phyloP scores from a whole-genome alignment of 1,139 yeast species.

The Hemisphaericaspora subhashii region DNA sequence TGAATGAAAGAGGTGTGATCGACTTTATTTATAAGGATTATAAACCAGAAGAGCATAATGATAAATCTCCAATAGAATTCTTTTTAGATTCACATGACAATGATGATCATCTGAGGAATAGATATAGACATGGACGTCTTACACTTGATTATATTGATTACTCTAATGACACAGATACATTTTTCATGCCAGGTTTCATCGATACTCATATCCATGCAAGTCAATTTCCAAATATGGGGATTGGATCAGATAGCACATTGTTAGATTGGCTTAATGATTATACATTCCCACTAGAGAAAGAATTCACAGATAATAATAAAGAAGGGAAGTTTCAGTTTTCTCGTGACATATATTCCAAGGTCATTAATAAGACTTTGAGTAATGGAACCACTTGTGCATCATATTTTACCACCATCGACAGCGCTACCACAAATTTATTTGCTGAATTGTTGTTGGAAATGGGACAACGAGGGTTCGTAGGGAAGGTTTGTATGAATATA shows the following conservation, averaged over 20 bases:
- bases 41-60: conserved; percentile 10
- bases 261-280: conserved; percentile 85
- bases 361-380: conserved; percentile 63
- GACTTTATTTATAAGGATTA: conserved; percentile 28
- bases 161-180: conserved; percentile 32
- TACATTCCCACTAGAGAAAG: conserved; percentile 84
- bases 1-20: conserved; percentile 29
- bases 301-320: conserved; percentile 30
- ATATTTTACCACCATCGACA: conserved; percentile 86
- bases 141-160: conserved; percentile 29
- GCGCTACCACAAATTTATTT: conserved; percentile 69
- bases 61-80: conserved; percentile 12
- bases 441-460: conserved; percentile 65
- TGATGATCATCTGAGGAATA: background rate
- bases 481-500: conserved; percentile 88
- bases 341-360: conserved; percentile 56
- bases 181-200: conserved; percentile 87
- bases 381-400: conserved; percentile 92
- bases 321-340: conserved; percentile 52
- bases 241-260: conserved; percentile 82
- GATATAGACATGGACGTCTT: conserved; percentile 8
- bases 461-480: conserved; percentile 90
- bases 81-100: conserved; percentile 5
- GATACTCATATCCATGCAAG: conserved; percentile 98
- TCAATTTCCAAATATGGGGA: conserved; percentile 92